phyloP scores from a whole-genome alignment of 805 yeast species.

The Myxozyma lipomycoides region DNA sequence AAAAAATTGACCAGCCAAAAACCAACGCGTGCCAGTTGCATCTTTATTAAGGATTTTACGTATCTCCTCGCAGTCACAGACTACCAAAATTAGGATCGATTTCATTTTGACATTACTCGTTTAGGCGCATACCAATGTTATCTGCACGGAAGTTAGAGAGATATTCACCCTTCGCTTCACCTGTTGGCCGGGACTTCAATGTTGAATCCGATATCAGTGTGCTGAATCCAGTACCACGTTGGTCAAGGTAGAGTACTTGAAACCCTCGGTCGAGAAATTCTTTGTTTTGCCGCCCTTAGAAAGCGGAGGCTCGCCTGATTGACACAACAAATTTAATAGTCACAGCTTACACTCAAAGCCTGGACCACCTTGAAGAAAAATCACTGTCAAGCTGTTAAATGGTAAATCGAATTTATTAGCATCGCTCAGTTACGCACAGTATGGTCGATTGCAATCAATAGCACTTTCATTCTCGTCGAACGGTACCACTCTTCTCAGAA shows the following conservation, averaged over 20 bases:
- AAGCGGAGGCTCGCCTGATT: conserved; percentile 37
- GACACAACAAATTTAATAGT: neutral
- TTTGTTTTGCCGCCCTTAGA: conserved; percentile 40
- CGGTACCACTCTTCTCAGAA: conserved; percentile 24
- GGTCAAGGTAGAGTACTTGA: conserved; percentile 46
- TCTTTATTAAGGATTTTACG: conserved; percentile 38
- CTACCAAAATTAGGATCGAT: neutral
- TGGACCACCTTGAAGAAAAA: conserved; percentile 28
- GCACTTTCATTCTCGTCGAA: conserved; percentile 18
- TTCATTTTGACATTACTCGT: neutral
- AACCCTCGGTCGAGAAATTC: conserved; percentile 41
- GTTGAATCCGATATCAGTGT: conserved; percentile 43
- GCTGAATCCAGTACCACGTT: conserved; percentile 59
- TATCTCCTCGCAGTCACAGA: conserved; percentile 47
- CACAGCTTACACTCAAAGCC: conserved; percentile 25
- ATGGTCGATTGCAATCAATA: conserved; percentile 21
- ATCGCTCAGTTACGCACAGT: conserved; percentile 12
- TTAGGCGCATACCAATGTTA: conserved; percentile 23
- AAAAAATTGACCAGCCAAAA: conserved; percentile 52
- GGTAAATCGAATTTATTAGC: neutral
- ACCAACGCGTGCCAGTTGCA: conserved; percentile 43
- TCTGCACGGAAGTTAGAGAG: conserved; percentile 51
- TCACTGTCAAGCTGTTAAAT: too few species aligned
- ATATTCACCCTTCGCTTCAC: conserved; percentile 41
- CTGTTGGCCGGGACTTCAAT: conserved; percentile 16